Base-by-base conservation (phyloP, 129 eudicot genomes). In the Apium graveolens region DNA sequence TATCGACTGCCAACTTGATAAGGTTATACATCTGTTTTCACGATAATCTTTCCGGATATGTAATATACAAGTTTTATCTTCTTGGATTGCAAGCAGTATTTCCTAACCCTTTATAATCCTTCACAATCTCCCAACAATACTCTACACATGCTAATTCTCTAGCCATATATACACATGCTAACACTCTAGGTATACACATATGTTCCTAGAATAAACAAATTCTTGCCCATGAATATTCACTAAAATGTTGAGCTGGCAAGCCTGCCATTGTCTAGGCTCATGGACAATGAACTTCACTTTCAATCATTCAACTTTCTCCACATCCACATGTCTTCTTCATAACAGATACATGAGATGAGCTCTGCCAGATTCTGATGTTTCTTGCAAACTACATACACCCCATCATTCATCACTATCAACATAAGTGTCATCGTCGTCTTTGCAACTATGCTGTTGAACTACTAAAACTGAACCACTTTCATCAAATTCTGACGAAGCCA, bases 401-500 rank as follows among this genome's bases (percentile, higher is more conserved):
- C 46, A 62, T 70, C 78, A 41, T 72, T 35, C 51, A n/a, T 73
- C 55, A 42, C 17, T 13, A 43, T 74, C 62, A n/a, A 21, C 76
- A 26, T 74, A 2, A 27, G 13, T 5, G 24, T 71, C 86, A 4
- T 38, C 62, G 12, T 78, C 72, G 24, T 24, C 81, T 42, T 81
- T 68, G 46, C 79, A 62, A 48, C 84, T 88, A 79, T 84, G 81
- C 71, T 90, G 98, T 79, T 94, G 97, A 66, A 95, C 78, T 46
- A 95, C 86, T 79, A 95, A 83, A 77, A 95, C 96, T 0, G 98
- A 95, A 80, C 96, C 92, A 62, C 90, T 78, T 29, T 76, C 77
- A 78, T 90, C 94, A 70, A 88, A 95, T 7, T 95, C 98, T 72
- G 96, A 79, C 71, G 98, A 95, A 75, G 97, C 98, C 90, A 95